These are phyloP conservation scores for Aeschynomene evenia DNA, from an alignment of 306 rosid genomes.

Conservation along the genomic window DNA sequence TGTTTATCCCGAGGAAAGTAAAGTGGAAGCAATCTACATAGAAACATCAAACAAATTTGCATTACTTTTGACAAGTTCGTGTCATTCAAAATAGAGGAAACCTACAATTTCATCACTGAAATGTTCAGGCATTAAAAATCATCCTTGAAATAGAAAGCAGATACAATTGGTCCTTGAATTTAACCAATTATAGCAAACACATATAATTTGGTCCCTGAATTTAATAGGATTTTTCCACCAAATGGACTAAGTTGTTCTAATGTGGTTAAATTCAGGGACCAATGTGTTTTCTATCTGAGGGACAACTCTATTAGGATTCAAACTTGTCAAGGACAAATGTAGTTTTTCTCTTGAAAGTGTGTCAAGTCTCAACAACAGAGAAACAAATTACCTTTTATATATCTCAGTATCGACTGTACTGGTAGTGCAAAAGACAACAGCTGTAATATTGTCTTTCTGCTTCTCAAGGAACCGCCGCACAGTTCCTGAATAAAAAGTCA, in stretches of 20 bases:
- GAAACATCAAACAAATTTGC: not conserved
- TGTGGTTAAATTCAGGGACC: too few species aligned
- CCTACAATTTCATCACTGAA: too few species aligned
- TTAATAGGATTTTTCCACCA: too few species aligned
- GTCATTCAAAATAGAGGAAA: conserved; percentile 20
- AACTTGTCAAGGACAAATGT: too few species aligned
- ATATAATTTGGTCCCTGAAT: too few species aligned
- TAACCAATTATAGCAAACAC: too few species aligned
- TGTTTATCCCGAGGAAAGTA: conserved; percentile 96
- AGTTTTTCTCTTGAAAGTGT: conserved; percentile 12
- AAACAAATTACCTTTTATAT: conserved; percentile 72
- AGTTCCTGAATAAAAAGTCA: conserved; percentile 66
- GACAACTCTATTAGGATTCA: too few species aligned
- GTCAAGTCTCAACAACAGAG: not conserved
- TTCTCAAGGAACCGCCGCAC: conserved; percentile 92
- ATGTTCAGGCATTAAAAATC: too few species aligned
- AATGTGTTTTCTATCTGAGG: too few species aligned
- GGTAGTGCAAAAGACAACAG: conserved; percentile 91
- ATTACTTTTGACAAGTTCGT: conserved; percentile 7
- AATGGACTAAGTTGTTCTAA: too few species aligned
- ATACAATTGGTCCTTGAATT: too few species aligned
- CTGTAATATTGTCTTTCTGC: conserved; percentile 77
- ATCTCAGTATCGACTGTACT: conserved; percentile 84
- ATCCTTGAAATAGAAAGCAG: too few species aligned
- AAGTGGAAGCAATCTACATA: conserved; percentile 85